Evolutionary conservation across 1,139 yeast genomes (phyloP), one percentile per base, ranked within the genome.

Genomic region (Yamadazyma songkhlaensis): DNA sequence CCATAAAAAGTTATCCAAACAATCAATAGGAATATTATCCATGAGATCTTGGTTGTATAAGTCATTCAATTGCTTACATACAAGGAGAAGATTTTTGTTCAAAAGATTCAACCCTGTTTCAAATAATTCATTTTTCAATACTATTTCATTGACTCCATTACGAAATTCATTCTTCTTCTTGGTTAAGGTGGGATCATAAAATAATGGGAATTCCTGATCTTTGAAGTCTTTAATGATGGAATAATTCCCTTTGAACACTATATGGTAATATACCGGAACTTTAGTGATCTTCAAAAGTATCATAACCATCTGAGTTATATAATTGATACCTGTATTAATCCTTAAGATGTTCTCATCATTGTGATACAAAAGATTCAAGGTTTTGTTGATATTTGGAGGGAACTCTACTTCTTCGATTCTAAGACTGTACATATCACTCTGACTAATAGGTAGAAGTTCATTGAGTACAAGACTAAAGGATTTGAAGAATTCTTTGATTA

Each of bases 1-100:
- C 77, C 77, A 71, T 41, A 69, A 50, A 34, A 69, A 58, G 42
- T 69, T 68, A 47, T 69, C 76, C 13, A 59, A 45, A 44, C 72
- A 64, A 36, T 71, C 75, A 3, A 56, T 46, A 1, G 76, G 75
- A 9, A 68, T 53, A 31, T 53, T 55, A 39, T 51, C 47, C 15
- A 38, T 46, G 36, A 40, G 44, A 37, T 35, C 40, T 37, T 29
- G 34, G 28, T 22, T 44, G 40, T 31, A 43, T 37, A 33, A 38
- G 34, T 50, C 53, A 11, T 54, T 55, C 3, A 62, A 51, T 20
- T 51, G 51, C 27, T 56, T 49, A 4, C 63, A 49, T 17, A 69
- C 50, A 9, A 50, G 44, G 3, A 56, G 45, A 17, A 70, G 40
- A 41, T 69, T 66, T 34, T 58, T 60, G 39, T 60, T 64, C 14